phyloP scores from a whole-genome alignment of 441 rosid species.

The Daphne laureola region DNA sequence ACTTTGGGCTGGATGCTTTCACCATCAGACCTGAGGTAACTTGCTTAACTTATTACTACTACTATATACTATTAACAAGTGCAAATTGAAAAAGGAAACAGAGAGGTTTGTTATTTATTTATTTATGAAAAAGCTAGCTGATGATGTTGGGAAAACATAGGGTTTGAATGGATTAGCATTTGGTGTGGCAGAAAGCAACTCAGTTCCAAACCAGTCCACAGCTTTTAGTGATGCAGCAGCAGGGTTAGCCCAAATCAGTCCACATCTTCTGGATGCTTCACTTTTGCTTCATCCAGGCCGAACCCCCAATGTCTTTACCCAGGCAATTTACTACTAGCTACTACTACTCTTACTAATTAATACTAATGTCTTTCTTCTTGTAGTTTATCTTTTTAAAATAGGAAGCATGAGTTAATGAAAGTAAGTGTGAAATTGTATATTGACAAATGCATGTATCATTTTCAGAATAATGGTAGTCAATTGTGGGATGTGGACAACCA shows the following conservation, averaged over 20 bases:
- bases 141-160: conserved; percentile 6
- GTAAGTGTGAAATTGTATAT: too few relatives aligned
- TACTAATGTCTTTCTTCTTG: too few relatives aligned
- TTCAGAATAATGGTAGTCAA: conserved; percentile 34
- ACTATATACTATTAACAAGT: too few relatives aligned
- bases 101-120: too few relatives aligned
- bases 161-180: conserved; percentile 23
- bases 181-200: conserved; percentile 30
- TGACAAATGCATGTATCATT: conserved; percentile 17
- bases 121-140: too few relatives aligned
- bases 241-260: conserved; percentile 24
- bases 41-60: conserved; percentile 1
- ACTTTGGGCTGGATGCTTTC: conserved; percentile 38
- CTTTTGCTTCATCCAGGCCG: conserved; percentile 27
- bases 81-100: too few relatives aligned
- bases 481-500: conserved; percentile 48
- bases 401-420: too few relatives aligned
- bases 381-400: too few relatives aligned
- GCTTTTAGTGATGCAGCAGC: conserved; percentile 33
- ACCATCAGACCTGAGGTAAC: conserved; percentile 44
- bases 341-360: too few relatives aligned
- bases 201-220: conserved; percentile 23
- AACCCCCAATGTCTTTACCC: conserved; percentile 20
- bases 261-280: conserved; percentile 21
- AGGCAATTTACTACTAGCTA: conserved; percentile 22